A percentile compares a stretch with the other conserved stretches of the same genome.
These are phyloP conservation scores for Candida namnaoensis DNA, from an alignment of 805 yeast genomes.

Conservation along the genomic window DNA sequence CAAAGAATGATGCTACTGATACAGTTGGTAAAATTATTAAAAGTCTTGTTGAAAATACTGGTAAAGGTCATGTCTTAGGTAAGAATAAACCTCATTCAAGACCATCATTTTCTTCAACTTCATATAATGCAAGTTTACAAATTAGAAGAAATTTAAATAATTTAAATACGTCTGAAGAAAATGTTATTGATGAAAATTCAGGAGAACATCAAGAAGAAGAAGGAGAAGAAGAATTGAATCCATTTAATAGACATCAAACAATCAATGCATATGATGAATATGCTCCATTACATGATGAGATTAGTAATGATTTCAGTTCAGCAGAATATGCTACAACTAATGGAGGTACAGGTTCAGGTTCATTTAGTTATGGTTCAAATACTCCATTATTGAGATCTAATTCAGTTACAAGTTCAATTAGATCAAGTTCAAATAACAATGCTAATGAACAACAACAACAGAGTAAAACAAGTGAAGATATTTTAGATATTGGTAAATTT, in stretches of 20 bases:
- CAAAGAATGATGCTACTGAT: conserved; percentile 49
- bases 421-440: neutral
- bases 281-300: conserved; percentile 18
- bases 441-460: neutral
- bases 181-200: too few species aligned
- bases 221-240: too few species aligned
- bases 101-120: conserved; percentile 1
- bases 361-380: neutral
- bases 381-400: neutral
- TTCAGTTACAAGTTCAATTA: neutral
- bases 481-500: conserved; percentile 17
- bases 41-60: conserved; percentile 33
- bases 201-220: too few species aligned
- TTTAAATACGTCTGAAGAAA: too few species aligned
- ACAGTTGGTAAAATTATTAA: conserved; percentile 49
- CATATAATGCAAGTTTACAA: too few species aligned
- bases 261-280: conserved; percentile 1
- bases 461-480: neutral
- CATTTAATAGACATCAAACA: too few species aligned
- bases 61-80: neutral
- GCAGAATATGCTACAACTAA: neutral
- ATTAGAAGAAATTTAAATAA: too few species aligned
- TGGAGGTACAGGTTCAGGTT: too few species aligned
- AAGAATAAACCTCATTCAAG: neutral
- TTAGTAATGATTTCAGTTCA: conserved; percentile 12